Evolutionary conservation across 2,329 filamentous ascomycete species (phyloP).

Genomic region (Elsinoe ampelina): DNA sequence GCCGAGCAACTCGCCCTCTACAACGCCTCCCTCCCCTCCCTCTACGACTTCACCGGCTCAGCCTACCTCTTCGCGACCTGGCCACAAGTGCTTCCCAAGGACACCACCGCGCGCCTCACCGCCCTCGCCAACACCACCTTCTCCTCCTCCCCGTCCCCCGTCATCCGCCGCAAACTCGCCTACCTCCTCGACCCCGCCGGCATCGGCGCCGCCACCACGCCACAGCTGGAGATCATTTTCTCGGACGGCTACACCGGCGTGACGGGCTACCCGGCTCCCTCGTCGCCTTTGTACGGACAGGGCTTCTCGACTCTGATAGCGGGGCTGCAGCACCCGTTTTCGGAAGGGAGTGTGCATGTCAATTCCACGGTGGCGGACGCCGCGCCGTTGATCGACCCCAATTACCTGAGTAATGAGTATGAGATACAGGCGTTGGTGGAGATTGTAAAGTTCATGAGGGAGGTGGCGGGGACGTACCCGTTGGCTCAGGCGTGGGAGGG

Average conservation of each 20-base stretch:
- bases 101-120: slow-evolving; percentile 20
- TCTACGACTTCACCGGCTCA: slow-evolving; percentile 34
- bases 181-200: slow-evolving; percentile 25
- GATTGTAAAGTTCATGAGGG: not conserved
- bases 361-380: slow-evolving; percentile 15
- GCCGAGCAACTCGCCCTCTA: slow-evolving; percentile 72
- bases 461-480: not conserved
- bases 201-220: slow-evolving; percentile 23
- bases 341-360: slow-evolving; percentile 29
- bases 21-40: slow-evolving; percentile 39
- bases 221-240: slow-evolving; percentile 38
- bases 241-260: slow-evolving; percentile 38
- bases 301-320: slow-evolving; percentile 19
- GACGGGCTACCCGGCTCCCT: slow-evolving; percentile 28
- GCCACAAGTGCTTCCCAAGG: slow-evolving; percentile 29
- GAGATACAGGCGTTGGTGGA: not conserved
- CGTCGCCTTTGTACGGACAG: slow-evolving; percentile 24
- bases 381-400: slow-evolving; percentile 22
- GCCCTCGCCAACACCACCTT: slow-evolving; percentile 28
- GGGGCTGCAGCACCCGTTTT: slow-evolving; percentile 28
- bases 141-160: slow-evolving; percentile 23
- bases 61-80: slow-evolving; percentile 37
- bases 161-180: slow-evolving; percentile 32
- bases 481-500: slow-evolving; percentile 10
- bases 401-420: slow-evolving; percentile 17